Evolutionary conservation across 1,284 basidiomycete genomes (phyloP).

Genomic region (Flammula alnicola): DNA sequence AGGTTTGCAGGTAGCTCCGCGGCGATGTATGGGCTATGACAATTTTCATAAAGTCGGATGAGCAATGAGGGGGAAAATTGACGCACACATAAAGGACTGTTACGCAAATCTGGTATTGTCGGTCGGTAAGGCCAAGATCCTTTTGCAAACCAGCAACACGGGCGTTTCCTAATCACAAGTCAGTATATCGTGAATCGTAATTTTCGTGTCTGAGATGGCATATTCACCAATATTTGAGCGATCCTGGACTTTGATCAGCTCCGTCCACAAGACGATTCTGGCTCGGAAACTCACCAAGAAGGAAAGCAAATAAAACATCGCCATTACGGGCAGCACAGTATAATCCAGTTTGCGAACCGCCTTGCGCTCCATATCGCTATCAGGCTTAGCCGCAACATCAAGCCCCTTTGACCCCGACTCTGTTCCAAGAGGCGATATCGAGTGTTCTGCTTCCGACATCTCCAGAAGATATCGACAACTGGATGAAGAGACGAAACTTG

Average conservation of each 20-base stretch:
- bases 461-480: too few species aligned
- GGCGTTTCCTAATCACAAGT: slow-evolving; percentile 38
- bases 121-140: slow-evolving; percentile 33
- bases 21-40: slow-evolving; percentile 53
- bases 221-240: slow-evolving; percentile 24
- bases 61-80: not conserved
- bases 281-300: slow-evolving; percentile 18
- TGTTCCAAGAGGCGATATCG: too few species aligned
- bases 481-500: too few species aligned
- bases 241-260: slow-evolving; percentile 16
- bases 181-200: not conserved
- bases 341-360: slow-evolving; percentile 24
- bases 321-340: slow-evolving; percentile 24
- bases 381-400: too few species aligned
- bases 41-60: not conserved
- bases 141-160: slow-evolving; percentile 43
- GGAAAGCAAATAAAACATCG: slow-evolving; percentile 27
- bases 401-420: too few species aligned
- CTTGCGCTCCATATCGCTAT: slow-evolving; percentile 9
- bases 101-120: slow-evolving; percentile 29
- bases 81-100: slow-evolving; percentile 21
- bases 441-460: too few species aligned
- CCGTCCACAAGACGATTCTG: not conserved
- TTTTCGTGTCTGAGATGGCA: not conserved
- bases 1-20: slow-evolving; percentile 62